Percentiles rank a stretch among this genome's conserved stretches.
These are phyloP conservation scores for Onygena corvina DNA, from an alignment of 2,329 filamentous ascomycete genomes.

Conservation along the genomic window DNA sequence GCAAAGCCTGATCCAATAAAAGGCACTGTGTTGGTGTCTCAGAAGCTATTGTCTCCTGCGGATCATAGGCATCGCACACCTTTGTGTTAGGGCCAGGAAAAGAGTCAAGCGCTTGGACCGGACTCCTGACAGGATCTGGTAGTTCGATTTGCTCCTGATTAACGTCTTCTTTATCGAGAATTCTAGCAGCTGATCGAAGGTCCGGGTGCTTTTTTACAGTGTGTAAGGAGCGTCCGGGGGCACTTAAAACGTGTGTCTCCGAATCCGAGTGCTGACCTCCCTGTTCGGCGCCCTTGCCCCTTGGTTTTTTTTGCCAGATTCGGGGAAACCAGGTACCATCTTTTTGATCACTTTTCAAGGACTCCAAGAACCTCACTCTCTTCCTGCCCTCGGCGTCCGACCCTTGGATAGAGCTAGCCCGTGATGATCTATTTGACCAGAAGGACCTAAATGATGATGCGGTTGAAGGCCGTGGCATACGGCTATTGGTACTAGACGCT, in stretches of 20 bases:
- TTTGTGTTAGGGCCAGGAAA: neutral
- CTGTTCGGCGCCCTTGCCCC: neutral
- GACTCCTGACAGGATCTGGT: neutral
- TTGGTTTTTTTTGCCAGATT: slow-evolving; percentile 10
- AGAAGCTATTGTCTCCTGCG: too few species aligned
- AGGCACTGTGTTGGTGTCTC: neutral
- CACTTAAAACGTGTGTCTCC: neutral
- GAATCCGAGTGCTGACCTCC: neutral
- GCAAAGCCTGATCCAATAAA: neutral
- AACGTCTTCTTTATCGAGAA: neutral
- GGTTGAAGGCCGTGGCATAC: slow-evolving; percentile 12
- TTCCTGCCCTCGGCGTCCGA: slow-evolving; percentile 8
- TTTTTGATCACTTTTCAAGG: neutral
- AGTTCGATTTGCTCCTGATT: neutral
- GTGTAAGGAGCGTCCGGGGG: slow-evolving; percentile 13
- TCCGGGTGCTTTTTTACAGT: slow-evolving; percentile 14
- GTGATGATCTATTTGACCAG: slow-evolving; percentile 14
- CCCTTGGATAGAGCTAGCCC: slow-evolving; percentile 13
- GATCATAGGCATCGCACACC: neutral
- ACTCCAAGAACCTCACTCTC: slow-evolving; percentile 11
- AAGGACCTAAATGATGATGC: slow-evolving; percentile 14
- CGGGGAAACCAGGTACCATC: slow-evolving; percentile 1
- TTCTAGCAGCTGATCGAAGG: slow-evolving; percentile 13
- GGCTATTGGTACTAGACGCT: slow-evolving; percentile 14
- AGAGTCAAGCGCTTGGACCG: neutral